Conservation (phyloP, 106 monocot genomes). For the Alisma plantagoaquatica region DNA sequence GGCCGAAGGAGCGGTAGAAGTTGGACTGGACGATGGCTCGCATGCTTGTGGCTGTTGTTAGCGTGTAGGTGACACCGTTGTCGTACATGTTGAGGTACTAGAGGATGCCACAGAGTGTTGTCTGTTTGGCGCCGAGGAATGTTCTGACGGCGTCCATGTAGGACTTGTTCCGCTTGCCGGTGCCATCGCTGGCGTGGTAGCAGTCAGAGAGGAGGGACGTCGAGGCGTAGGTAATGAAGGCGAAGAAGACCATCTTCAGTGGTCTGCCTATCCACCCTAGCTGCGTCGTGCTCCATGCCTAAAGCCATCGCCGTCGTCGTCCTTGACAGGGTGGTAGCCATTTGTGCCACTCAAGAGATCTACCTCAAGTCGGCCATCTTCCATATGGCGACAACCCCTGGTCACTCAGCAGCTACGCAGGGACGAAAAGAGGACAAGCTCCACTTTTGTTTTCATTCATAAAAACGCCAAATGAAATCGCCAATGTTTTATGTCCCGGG, state of each 20-base stretch:
- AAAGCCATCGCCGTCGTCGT: too few species aligned
- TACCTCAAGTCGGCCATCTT: too few species aligned
- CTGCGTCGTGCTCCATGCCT: conserved; percentile 19
- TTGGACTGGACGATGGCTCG: too few species aligned
- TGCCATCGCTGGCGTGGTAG: conserved; percentile 36
- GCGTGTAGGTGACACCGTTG: background rate
- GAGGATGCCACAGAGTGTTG: conserved; percentile 3
- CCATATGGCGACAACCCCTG: too few species aligned
- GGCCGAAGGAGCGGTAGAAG: conserved; percentile 6
- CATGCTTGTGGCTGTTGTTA: conserved; percentile 9
- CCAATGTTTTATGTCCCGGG: too few species aligned
- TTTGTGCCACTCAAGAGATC: too few species aligned
- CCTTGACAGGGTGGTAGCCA: too few species aligned
- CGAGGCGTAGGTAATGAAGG: conserved; percentile 44
- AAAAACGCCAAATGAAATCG: too few species aligned
- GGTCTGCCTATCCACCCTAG: conserved; percentile 43
- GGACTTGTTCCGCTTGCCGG: conserved; percentile 34
- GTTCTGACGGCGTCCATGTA: conserved; percentile 57
- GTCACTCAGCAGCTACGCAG: too few species aligned
- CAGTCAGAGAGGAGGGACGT: conserved; percentile 49
- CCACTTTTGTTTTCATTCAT: too few species aligned
- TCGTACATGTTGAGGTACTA: conserved; percentile 5
- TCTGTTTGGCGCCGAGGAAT: conserved; percentile 16
- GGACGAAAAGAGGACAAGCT: too few species aligned
- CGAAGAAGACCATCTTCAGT: conserved; percentile 34